These are phyloP conservation scores for Ophiostoma sp. DNA, from an alignment of 2,329 filamentous ascomycete genomes.

Conservation along the genomic window DNA sequence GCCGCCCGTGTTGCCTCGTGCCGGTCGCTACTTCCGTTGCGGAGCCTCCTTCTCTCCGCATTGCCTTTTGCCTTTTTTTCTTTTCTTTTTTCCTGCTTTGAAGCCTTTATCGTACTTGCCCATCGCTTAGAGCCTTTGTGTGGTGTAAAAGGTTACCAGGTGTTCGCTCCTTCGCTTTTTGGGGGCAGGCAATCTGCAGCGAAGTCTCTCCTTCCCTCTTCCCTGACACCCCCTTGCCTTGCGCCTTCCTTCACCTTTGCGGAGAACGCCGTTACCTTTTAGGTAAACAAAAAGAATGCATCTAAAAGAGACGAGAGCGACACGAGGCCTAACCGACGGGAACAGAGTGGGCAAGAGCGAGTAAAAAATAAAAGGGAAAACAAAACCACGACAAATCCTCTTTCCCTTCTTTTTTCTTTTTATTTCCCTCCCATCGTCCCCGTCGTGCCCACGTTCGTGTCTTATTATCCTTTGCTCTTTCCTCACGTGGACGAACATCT, in stretches of 20 bases:
- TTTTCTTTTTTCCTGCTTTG: neutral
- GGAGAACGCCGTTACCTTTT: neutral
- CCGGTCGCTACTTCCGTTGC: constrained; percentile 16
- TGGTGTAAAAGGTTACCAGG: neutral
- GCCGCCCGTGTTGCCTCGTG: constrained; percentile 17
- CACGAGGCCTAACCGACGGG: constrained; percentile 1
- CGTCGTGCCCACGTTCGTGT: neutral
- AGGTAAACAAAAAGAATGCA: neutral
- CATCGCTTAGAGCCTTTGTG: neutral
- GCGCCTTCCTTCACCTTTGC: neutral
- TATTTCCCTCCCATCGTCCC: neutral
- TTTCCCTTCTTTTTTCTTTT: neutral
- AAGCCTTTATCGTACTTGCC: constrained; percentile 1
- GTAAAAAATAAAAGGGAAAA: neutral
- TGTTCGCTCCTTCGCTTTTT: constrained; percentile 2
- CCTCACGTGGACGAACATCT: neutral
- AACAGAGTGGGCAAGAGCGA: neutral
- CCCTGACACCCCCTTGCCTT: neutral
- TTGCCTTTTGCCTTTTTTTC: neutral
- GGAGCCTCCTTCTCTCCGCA: constrained; percentile 14
- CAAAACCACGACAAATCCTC: neutral
- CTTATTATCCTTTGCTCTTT: neutral
- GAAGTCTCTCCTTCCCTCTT: constrained; percentile 2
- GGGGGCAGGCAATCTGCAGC: neutral
- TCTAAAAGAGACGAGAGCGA: neutral